Evolutionary conservation across 179 eudicot species (phyloP), one percentile per base, ranked within the genome.

Genomic region (Patellifolia procumbens): DNA sequence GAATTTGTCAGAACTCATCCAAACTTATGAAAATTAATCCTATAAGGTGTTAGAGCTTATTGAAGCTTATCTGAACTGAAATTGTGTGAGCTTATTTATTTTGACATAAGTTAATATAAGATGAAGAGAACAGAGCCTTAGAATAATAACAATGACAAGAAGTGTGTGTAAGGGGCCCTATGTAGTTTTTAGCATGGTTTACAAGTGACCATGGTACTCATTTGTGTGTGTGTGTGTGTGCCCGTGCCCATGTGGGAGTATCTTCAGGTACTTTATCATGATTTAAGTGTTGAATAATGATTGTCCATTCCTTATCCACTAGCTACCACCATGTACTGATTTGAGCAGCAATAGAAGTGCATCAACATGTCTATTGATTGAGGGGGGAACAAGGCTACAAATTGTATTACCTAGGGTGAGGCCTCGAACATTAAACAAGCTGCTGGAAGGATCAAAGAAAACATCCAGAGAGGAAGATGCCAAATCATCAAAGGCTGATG

Each of bases 401-500:
- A 78, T 16, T 58, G 2, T 22, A 26, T 56, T 85, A 96, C 99
- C 99, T 81, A 93, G 81, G 42, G 98, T 96, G 61, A 96, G 89
- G 65, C 99, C 99, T 72, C 90, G 96, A 77, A 93, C 88, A 86
- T 89, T 90, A 51, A 89, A 79, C 84, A 86, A 72, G 81, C 85
- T 92, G 82, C 89, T 91, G 69, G 98, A 91, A 76, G 99, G 98
- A 83, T 96, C 99, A 88, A 96, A 96, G 82, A 90, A 96, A 72
- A 90, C 96, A 87, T 96, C 99, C 42, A 96, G 89, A 72, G 98
- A 93, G 45, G 99, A 96, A 11, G 99, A 96, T 76, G 99, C 94
- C 75, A 85, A 76, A 91, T 96, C 99, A 83, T 96, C 99, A 70
- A 96, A 96, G 73, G 90, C 90, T 59, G 99, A 96, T 78, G 97